Evolutionary conservation across 805 yeast genomes (phyloP).

Genomic region (Starmera pachycereana): DNA sequence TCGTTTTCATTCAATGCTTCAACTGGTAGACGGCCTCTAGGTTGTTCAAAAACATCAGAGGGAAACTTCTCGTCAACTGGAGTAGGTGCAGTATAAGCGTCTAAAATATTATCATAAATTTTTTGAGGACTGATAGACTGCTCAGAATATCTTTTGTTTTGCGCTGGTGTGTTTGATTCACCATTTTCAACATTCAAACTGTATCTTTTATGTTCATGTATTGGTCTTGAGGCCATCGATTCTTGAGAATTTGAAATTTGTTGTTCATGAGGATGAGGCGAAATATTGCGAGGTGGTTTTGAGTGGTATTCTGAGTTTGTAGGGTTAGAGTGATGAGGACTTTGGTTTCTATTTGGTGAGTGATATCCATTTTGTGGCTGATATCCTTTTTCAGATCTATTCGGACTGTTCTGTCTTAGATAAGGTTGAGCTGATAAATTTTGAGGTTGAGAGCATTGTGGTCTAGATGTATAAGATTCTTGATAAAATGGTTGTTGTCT

Average conservation of each 20-base stretch:
- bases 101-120: background rate
- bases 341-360: background rate
- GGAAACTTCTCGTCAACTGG: background rate
- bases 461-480: background rate
- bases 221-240: background rate
- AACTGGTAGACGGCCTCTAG: background rate
- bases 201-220: background rate
- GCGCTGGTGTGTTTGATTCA: too few relatives aligned
- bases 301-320: background rate
- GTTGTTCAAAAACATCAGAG: background rate
- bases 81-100: background rate
- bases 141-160: too few relatives aligned
- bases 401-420: background rate
- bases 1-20: slow-evolving; percentile 4
- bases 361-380: background rate
- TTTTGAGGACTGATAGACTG: background rate
- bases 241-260: background rate
- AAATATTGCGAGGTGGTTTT: background rate
- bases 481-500: background rate
- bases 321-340: background rate
- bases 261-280: background rate
- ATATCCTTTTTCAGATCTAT: background rate
- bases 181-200: background rate
- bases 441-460: background rate
- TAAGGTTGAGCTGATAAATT: background rate